Evolutionary conservation across 257 asterid genomes (phyloP).

Genomic region (Eustoma russellianum): DNA sequence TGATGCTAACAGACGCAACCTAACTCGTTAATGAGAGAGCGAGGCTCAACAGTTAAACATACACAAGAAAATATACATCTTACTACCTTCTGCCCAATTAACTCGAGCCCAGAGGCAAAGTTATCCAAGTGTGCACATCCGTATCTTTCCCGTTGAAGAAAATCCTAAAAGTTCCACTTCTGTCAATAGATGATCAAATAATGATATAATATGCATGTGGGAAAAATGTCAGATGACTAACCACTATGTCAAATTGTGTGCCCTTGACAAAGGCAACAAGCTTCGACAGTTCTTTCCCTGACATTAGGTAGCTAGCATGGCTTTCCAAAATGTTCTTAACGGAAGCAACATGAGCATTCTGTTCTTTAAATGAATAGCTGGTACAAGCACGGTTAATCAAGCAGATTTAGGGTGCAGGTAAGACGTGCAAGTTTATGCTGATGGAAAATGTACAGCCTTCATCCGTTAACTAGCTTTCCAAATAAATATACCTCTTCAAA

Average conservation of each 20-base stretch:
- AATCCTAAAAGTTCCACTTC: conserved; percentile 53
- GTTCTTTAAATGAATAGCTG: conserved; percentile 82
- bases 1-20: no score
- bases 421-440: no score
- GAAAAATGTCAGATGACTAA: conserved; percentile 20
- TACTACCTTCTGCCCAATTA: conserved; percentile 89
- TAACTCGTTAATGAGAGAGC: no score
- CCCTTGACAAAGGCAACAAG: conserved; percentile 98
- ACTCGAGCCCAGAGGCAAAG: conserved; percentile 91
- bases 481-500: conserved; percentile 43
- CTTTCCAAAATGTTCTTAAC: conserved; percentile 91
- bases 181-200: conserved; percentile 9
- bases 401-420: conserved; percentile 11
- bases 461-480: no score
- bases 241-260: conserved; percentile 99
- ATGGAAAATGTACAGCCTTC: no score
- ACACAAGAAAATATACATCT: not conserved
- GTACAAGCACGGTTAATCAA: not conserved
- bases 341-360: conserved; percentile 84
- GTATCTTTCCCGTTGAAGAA: conserved; percentile 88
- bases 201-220: conserved; percentile 1
- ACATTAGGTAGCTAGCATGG: conserved; percentile 97
- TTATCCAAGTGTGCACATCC: conserved; percentile 92
- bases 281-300: conserved; percentile 96
- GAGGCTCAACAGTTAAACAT: no score